phyloP scores from a whole-genome alignment of 176 grass and related monocot genomes.

The Ensete glaucum region DNA sequence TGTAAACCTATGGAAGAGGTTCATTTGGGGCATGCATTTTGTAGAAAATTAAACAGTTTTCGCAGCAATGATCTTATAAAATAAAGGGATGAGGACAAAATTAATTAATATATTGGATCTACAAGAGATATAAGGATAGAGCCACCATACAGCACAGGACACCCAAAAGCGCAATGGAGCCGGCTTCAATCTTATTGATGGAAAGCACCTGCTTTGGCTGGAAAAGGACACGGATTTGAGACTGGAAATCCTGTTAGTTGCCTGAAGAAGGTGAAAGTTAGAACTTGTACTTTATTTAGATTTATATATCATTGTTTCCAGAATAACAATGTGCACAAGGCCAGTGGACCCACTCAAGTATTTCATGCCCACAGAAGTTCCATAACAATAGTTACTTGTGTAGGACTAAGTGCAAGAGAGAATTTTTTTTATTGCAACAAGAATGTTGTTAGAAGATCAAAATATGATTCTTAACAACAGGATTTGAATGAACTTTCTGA shows the following conservation, averaged over 20 bases:
- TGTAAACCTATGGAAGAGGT: not conserved
- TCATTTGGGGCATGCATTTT: not conserved
- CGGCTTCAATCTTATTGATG: conserved; percentile 29
- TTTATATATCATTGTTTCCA: not conserved
- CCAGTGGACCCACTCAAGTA: too few species aligned
- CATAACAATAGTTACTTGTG: too few species aligned
- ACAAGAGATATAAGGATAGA: not conserved
- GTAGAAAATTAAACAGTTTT: not conserved
- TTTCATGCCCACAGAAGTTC: too few species aligned
- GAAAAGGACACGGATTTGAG: conserved; percentile 28
- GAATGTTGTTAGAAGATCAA: too few species aligned
- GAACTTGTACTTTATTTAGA: not conserved
- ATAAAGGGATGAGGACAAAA: not conserved
- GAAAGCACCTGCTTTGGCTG: conserved; percentile 36
- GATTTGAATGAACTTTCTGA: too few species aligned
- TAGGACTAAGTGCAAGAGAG: too few species aligned
- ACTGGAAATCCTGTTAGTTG: conserved; percentile 23
- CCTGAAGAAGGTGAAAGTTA: conserved; percentile 19
- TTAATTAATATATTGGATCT: not conserved
- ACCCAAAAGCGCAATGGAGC: conserved; percentile 27
- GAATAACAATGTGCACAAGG: too few species aligned
- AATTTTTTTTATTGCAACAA: too few species aligned
- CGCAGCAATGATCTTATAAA: not conserved
- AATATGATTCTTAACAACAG: too few species aligned
- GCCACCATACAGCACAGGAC: conserved; percentile 35